A percentile compares a stretch with the other conserved stretches of the same genome.
phyloP scores from a whole-genome alignment of 2,329 filamentous ascomycete species.

The Aureobasidium uvarum region DNA sequence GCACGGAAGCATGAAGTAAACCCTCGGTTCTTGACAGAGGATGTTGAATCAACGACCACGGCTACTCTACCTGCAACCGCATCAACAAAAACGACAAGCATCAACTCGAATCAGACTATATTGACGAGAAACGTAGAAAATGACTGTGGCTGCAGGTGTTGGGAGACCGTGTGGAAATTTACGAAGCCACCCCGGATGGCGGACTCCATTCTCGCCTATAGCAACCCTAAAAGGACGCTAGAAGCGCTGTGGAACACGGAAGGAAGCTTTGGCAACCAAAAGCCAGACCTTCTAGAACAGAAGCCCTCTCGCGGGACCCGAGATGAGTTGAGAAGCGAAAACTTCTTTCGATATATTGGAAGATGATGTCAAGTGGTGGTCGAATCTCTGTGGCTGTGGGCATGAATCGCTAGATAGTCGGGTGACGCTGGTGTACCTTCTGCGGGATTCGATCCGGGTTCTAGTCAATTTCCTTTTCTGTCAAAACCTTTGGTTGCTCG shows the following conservation, averaged over 20 bases:
- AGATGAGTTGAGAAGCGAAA: conserved; percentile 17
- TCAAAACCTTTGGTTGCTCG: background rate
- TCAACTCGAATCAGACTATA: background rate
- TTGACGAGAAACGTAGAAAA: background rate
- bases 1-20: background rate
- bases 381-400: background rate
- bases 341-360: conserved; percentile 20
- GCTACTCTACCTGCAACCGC: background rate
- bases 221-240: conserved; percentile 9
- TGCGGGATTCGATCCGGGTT: conserved; percentile 2
- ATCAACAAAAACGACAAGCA: background rate
- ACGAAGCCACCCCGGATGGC: conserved; percentile 6
- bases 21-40: background rate
- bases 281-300: background rate
- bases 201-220: conserved; percentile 17
- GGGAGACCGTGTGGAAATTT: conserved; percentile 12
- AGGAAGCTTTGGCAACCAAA: conserved; percentile 11
- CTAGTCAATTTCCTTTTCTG: conserved; percentile 22
- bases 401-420: background rate
- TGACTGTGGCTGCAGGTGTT: conserved; percentile 20
- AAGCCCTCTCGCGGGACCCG: background rate
- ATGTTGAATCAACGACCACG: background rate
- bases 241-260: conserved; percentile 19
- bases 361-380: conserved; percentile 17
- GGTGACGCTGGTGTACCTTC: background rate